Base-by-base conservation (phyloP, 2,329 filamentous ascomycete genomes). In the Monilinia polystroma region DNA sequence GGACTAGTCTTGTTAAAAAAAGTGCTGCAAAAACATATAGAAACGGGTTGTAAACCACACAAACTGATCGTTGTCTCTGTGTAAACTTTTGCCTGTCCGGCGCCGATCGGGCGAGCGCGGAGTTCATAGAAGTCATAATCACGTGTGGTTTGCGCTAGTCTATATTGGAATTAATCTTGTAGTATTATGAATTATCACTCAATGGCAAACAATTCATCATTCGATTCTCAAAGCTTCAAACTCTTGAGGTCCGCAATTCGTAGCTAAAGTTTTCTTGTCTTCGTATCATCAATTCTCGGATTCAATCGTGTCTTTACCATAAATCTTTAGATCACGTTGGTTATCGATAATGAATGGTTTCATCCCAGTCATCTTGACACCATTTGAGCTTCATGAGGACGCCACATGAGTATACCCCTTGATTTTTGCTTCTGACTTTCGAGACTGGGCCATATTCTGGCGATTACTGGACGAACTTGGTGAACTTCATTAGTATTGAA, bases 341-440 rank as follows among this genome's bases (percentile, higher is more conserved):
- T 65, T 43, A 38, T 57, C 11, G 41, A 59, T 51, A 65, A 35
- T 23, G 54, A 12, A 29, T 41, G 53, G 63, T 65, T 65, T 65
- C 63, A 60, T 38, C 63, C 23, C 23, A 18, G 41, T 6, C 23
- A 66, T 63, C 47, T 66, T 66, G 57, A 66, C n/a, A 66, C 64
- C 35, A 20, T 47, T 18, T 26, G 14, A 63, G 64, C 64, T 66
- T 66, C 64, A 66, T 54, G 5, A 41, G 35, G 23, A 23, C 57
- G 47, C 57, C 26, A 45, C 64, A 63, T 14, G 10, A 41, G 59
- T 38, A 29, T 35, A 23, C 26, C 51, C 29, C 54, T 20, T 59
- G 53, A 26, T 52, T 4, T 51, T 38, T 51, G 29, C 58, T 41
- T 41, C n/a, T 32, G 41, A 26, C 32, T 65, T 47, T 32, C 23